Conservation (phyloP, 108 stramenopile species). For the Fragilaria crotonensis region DNA sequence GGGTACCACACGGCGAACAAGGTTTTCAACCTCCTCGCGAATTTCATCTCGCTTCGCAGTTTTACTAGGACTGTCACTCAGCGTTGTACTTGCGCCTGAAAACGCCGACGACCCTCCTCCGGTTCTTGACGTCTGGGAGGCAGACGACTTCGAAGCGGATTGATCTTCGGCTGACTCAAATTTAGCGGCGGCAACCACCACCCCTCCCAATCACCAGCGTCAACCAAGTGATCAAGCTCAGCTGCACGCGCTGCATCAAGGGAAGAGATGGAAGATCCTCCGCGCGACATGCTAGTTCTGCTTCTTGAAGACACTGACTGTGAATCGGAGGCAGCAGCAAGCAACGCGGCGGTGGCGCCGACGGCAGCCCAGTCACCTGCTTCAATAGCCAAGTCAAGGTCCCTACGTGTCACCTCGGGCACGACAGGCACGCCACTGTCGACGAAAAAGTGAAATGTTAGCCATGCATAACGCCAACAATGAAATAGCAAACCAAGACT, state of each 20-base stretch:
- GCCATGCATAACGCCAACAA: not conserved
- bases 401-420: constrained; percentile 27
- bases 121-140: constrained; percentile 7
- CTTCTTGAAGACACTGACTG: constrained; percentile 46
- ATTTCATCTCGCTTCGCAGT: constrained; percentile 49
- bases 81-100: constrained; percentile 31
- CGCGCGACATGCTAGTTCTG: constrained; percentile 8
- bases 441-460: too few species aligned
- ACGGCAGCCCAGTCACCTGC: constrained; percentile 85
- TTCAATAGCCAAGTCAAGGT: constrained; percentile 73
- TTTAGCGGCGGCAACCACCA: constrained; percentile 71
- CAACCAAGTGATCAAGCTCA: constrained; percentile 75
- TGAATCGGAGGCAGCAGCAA: constrained; percentile 64
- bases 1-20: constrained; percentile 73
- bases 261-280: constrained; percentile 5
- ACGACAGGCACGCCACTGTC: constrained; percentile 9
- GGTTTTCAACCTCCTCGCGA: constrained; percentile 67
- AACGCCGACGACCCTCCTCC: constrained; percentile 19
- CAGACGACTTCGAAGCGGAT: not conserved
- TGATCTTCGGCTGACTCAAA: constrained; percentile 61
- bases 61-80: constrained; percentile 17
- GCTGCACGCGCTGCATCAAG: constrained; percentile 46
- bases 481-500: not conserved
- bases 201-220: constrained; percentile 87
- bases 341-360: constrained; percentile 71